Base-by-base conservation (phyloP, 2,329 filamentous ascomycete genomes). In the Pestalotiopsis sp. region DNA sequence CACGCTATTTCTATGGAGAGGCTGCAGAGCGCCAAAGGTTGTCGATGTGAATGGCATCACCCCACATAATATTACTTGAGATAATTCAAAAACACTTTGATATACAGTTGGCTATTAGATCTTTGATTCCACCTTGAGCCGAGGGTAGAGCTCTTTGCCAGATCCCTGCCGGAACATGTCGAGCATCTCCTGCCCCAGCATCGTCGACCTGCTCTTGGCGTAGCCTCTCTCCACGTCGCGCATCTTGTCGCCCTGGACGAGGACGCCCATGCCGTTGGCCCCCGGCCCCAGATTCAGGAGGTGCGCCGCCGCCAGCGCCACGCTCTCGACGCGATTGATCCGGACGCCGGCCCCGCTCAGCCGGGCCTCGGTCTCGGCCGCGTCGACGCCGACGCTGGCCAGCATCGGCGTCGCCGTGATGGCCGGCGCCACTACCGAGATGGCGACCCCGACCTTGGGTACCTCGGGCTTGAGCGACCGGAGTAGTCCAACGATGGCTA, bases 361-460 rank as follows among this genome's bases (percentile, higher is more conserved):
- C 23, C 36, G 27, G 3, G 41, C 64, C 14, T 23, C 25, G 23
- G 13, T 23, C 25, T 66, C 45, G n/a, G 36, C 52, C 25, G 41
- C 27, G 27, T 17, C 17, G 6, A 17, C 59, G 20, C 49, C 62
- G 14, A 52, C 12, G 20, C 38, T 25, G 31, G 17, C 64, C 38
- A 66, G 45, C 49, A 66, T 56, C 5, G 64, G 64, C 13, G 64
- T 66, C 14, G 52, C 13, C 9, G 64, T 66, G 9, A 66, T 25
- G 25, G 64, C 64, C 7, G 64, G 64, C 23, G 64, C 64, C 5
- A 66, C 64, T 13, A 66, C 45, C 20, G 64, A 66, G 52, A 66
- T 58, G 13, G 64, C 64, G n/a, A 66, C 31, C n/a, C 49, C 49
- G 7, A 66, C 23, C 23, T 66, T 66, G n/a, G 64, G 45, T 4